Evolutionary conservation across 805 yeast species (phyloP), one percentile per base, ranked within the genome.

Genomic region (Yamadazyma insecticola): DNA sequence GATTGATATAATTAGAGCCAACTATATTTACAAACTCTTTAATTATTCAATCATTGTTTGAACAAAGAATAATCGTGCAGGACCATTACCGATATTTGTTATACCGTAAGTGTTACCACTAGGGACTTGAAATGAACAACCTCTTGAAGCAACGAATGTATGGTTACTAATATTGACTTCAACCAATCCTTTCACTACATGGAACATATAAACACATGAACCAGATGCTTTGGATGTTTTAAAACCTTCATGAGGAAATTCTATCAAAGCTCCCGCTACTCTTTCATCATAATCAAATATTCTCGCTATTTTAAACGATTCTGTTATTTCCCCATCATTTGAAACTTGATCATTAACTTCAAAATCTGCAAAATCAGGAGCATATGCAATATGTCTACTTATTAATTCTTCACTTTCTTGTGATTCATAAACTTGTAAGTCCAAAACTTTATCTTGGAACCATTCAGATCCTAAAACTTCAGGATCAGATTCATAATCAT

Each of bases 71-170:
- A 88, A 45, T 33, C 73, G 69, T 1, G 81, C 87, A 20, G 67
- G 67, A 12, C 59, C 63, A 19, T 65, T 58, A 0, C 88, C 82
- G 24, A 65, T 67, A 48, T 85, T 85, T 28, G 67, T 69, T 41
- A 88, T 70, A 12, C 81, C 74, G 54, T 85, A 87, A 25, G 70
- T 67, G 49, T 83, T 84, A 4, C 80, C 81, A 60, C 81, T 73
- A 1, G 96, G 96, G 5, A 89, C 70, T 46, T 82, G 84, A 46
- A 88, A 80, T 4, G 90, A 74, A 32, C 95, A 81, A 1, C 95
- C 95, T 33, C 69, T 62, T 1, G 74, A 67, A 5, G 79, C 81
- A 4, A 76, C 57, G 50, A 88, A 84, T 14, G 61, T 66, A 13
- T 66, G 68, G 5, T 73, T 74, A 13, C 75, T 71, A 4, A 88